A percentile compares a stretch with the other conserved stretches of the same genome.
These are phyloP conservation scores for Nepenthes alata DNA, from an alignment of 179 eudicot genomes.

Conservation along the genomic window DNA sequence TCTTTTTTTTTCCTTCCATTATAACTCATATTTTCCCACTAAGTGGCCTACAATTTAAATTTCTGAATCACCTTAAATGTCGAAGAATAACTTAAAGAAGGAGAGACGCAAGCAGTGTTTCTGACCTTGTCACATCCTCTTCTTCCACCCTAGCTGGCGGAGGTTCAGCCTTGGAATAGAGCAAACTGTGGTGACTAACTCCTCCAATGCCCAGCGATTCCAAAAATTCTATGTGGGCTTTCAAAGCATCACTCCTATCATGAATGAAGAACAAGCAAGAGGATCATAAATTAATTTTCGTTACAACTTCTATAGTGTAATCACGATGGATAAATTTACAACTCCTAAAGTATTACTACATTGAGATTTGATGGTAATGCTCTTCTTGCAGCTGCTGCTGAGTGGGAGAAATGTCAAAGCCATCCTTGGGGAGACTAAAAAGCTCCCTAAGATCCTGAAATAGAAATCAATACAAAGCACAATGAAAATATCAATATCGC, in stretches of 20 bases:
- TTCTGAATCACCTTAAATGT: too few species aligned
- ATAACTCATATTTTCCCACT: too few species aligned
- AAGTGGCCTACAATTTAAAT: too few species aligned
- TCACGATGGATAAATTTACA: not conserved
- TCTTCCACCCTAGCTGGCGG: slow-evolving; percentile 31
- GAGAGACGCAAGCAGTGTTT: not conserved
- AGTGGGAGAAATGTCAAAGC: slow-evolving; percentile 86
- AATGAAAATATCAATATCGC: slow-evolving; percentile 4
- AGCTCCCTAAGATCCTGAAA: slow-evolving; percentile 84
- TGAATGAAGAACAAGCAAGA: not conserved
- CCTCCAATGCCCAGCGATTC: slow-evolving; percentile 86
- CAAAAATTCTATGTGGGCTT: slow-evolving; percentile 58
- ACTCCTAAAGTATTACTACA: slow-evolving; percentile 23
- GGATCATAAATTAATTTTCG: not conserved
- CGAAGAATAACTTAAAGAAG: too few species aligned
- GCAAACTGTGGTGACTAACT: slow-evolving; percentile 90
- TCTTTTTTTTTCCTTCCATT: too few species aligned
- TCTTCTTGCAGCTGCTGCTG: slow-evolving; percentile 86
- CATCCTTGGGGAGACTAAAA: slow-evolving; percentile 79
- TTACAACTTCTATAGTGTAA: not conserved
- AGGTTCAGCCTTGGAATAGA: slow-evolving; percentile 84
- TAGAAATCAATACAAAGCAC: slow-evolving; percentile 3
- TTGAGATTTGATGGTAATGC: slow-evolving; percentile 56
- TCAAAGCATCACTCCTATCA: slow-evolving; percentile 57
- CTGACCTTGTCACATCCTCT: slow-evolving; percentile 48